A percentile compares a stretch with the other conserved stretches of the same genome.
Evolutionary conservation across 2,329 filamentous ascomycete genomes (phyloP).

Genomic region (Monosporascus sp.): DNA sequence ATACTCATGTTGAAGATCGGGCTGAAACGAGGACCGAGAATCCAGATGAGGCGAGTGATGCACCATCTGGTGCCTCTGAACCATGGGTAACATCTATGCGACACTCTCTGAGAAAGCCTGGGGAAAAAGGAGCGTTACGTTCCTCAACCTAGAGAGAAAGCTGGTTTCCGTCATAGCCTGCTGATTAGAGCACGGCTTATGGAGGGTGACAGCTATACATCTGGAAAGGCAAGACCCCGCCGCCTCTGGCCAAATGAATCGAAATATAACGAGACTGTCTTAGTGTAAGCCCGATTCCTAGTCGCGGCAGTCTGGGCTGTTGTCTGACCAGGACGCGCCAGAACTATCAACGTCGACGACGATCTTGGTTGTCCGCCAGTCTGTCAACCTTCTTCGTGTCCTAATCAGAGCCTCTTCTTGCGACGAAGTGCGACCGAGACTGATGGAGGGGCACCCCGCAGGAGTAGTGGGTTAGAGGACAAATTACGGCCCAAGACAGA

Average conservation of each 20-base stretch:
- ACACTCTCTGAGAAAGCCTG: conserved; percentile 9
- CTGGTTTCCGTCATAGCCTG: conserved; percentile 37
- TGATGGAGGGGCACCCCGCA: not conserved
- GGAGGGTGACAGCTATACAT: conserved; percentile 32
- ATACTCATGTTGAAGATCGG: conserved; percentile 20
- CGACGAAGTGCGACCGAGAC: no score
- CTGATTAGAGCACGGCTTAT: conserved; percentile 38
- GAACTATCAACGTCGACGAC: not conserved
- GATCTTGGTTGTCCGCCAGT: not conserved
- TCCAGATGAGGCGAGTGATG: conserved; percentile 37
- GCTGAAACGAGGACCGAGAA: conserved; percentile 23
- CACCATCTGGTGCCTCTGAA: conserved; percentile 49
- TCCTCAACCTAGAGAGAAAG: conserved; percentile 13
- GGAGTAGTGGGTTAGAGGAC: not conserved
- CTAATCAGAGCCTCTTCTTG: not conserved
- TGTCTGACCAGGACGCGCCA: not conserved
- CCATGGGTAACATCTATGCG: conserved; percentile 41
- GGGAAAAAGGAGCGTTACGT: conserved; percentile 14
- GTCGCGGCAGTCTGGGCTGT: not conserved
- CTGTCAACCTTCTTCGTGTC: not conserved
- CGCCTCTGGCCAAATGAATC: not conserved
- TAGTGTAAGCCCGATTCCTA: not conserved
- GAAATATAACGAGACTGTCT: no score
- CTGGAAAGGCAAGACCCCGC: conserved; percentile 18
- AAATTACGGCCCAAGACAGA: not conserved